Conservation (phyloP, 2,329 filamentous ascomycete genomes). For the Scedosporium aurantiacum region DNA sequence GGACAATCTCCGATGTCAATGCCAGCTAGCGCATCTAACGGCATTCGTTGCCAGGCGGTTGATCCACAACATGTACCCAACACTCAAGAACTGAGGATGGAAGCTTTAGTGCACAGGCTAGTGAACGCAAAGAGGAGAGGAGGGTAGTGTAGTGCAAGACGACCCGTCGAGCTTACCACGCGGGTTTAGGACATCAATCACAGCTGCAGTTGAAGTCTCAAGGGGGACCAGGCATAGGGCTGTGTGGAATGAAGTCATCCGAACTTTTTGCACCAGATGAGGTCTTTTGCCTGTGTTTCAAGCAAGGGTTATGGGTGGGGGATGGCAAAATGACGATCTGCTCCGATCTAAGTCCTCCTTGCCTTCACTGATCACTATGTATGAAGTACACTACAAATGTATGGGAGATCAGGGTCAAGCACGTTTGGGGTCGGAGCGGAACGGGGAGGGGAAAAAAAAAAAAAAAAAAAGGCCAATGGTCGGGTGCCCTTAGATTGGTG, state of each 20-base stretch:
- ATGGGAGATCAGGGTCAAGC: neutral
- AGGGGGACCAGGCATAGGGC: neutral
- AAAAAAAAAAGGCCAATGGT: neutral
- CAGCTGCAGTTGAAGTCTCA: neutral
- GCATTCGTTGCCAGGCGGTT: neutral
- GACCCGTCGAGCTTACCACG: neutral
- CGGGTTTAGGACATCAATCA: neutral
- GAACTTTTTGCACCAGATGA: neutral
- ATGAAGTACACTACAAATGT: neutral
- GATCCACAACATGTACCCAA: neutral
- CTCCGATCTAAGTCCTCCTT: neutral
- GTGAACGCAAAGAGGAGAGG: neutral
- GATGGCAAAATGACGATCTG: neutral
- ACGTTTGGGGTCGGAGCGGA: too few relatives aligned
- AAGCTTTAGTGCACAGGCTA: too few relatives aligned
- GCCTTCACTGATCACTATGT: neutral
- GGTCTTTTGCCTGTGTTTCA: neutral
- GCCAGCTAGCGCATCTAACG: neutral
- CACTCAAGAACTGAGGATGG: too few relatives aligned
- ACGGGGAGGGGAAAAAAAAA: too few relatives aligned
- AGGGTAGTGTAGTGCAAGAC: neutral
- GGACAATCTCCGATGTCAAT: neutral
- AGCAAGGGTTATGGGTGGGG: neutral
- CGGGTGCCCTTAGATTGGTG: neutral
- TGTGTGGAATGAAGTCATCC: neutral